phyloP scores from a whole-genome alignment of 2,329 filamentous ascomycete species.

The Botrytis deweyae region DNA sequence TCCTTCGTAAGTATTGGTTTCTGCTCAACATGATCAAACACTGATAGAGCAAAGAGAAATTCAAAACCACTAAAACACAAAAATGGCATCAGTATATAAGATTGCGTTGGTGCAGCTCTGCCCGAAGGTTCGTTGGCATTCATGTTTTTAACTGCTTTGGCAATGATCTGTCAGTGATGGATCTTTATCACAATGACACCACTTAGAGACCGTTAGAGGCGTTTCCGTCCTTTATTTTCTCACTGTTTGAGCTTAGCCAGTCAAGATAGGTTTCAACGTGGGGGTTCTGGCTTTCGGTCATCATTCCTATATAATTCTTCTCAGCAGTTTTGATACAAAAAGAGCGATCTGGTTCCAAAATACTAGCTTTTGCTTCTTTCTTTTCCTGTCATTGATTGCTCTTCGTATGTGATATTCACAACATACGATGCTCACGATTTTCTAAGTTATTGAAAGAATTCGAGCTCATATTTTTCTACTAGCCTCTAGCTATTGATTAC shows the following conservation, averaged over 20 bases:
- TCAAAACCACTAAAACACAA: background rate
- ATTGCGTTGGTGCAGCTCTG: slow-evolving; percentile 20
- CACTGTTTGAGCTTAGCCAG: background rate
- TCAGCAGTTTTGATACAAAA: background rate
- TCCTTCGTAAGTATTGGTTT: background rate
- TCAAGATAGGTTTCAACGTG: background rate
- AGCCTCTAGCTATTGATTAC: slow-evolving; percentile 15
- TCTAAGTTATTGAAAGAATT: background rate
- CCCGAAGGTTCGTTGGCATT: slow-evolving; percentile 15
- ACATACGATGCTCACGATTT: background rate
- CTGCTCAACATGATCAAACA: background rate
- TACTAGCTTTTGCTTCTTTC: background rate
- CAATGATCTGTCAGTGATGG: background rate
- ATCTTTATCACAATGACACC: background rate
- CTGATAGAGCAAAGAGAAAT: background rate
- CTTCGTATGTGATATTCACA: background rate
- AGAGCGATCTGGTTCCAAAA: rapidly evolving
- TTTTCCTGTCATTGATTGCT: background rate
- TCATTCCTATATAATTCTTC: background rate
- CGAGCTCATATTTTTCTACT: background rate
- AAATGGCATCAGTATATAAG: slow-evolving; percentile 17
- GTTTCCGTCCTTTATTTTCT: background rate
- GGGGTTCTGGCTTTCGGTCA: background rate
- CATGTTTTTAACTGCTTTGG: background rate
- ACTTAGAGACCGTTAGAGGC: background rate